Evolutionary conservation across 305 asterid species (phyloP).

Genomic region (Plantago coronopus): DNA sequence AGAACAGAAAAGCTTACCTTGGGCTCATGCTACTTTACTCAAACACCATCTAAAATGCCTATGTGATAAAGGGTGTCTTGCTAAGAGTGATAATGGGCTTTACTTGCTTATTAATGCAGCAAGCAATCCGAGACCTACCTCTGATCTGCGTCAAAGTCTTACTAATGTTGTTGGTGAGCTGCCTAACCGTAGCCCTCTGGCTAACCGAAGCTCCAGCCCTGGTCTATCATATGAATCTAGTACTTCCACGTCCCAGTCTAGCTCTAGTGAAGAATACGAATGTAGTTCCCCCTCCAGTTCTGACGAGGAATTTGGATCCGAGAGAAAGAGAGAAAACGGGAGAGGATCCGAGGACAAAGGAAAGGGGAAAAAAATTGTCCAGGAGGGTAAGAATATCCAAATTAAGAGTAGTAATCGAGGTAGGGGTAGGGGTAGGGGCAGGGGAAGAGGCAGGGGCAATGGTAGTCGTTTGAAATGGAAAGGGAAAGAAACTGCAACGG

Average conservation of each 20-base stretch:
- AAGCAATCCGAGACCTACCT: not conserved
- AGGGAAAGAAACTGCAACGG: constrained; percentile 13
- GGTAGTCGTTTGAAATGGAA: constrained; percentile 5
- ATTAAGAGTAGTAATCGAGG: not conserved
- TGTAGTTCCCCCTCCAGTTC: constrained; percentile 31
- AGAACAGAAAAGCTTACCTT: constrained; percentile 38
- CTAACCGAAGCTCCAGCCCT: constrained; percentile 4
- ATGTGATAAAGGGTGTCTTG: constrained; percentile 30
- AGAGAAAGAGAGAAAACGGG: constrained; percentile 15
- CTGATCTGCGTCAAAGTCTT: constrained; percentile 3
- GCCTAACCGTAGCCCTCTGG: not conserved
- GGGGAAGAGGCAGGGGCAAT: constrained; percentile 12
- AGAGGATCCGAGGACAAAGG: constrained; percentile 10
- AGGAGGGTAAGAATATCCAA: not conserved
- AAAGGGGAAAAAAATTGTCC: constrained; percentile 9
- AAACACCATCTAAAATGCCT: constrained; percentile 46
- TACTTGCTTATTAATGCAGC: constrained; percentile 19
- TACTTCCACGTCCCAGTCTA: constrained; percentile 12
- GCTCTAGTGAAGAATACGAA: constrained; percentile 10
- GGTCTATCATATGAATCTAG: too few species aligned
- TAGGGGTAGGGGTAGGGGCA: not conserved
- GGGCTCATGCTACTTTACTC: constrained; percentile 47
- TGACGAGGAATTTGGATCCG: constrained; percentile 16
- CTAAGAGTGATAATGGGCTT: constrained; percentile 22
- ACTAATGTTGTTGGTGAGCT: not conserved